phyloP scores from a whole-genome alignment of 164 flowering plant species.

The Nymphaea colorata region DNA sequence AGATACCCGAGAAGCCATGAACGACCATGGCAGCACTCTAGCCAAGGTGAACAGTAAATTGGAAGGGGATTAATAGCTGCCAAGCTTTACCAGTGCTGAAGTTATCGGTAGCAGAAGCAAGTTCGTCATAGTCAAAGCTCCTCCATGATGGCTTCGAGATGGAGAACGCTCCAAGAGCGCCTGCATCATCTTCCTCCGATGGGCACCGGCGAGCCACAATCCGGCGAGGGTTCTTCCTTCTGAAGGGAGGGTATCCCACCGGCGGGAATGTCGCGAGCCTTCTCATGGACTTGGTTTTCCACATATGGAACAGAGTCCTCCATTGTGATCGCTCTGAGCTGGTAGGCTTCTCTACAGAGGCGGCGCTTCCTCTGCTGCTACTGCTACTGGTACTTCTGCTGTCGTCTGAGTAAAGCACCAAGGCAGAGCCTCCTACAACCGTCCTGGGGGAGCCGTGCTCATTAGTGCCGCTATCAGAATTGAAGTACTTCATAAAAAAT shows the following conservation, averaged over 20 bases:
- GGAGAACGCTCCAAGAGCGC: constrained; percentile 9
- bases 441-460: constrained; percentile 39
- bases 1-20: too few relatives aligned
- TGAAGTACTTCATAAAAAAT: too few relatives aligned
- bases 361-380: background rate
- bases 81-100: constrained; percentile 48
- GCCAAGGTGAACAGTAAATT: too few relatives aligned
- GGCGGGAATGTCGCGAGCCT: constrained; percentile 40
- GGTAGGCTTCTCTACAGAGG: background rate
- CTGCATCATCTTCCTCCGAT: constrained; percentile 16
- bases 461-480: too few relatives aligned
- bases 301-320: constrained; percentile 33
- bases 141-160: constrained; percentile 57
- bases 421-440: constrained; percentile 36
- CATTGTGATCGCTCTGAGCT: constrained; percentile 25
- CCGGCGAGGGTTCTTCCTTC: constrained; percentile 30
- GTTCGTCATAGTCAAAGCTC: constrained; percentile 47
- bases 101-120: constrained; percentile 61
- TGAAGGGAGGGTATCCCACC: constrained; percentile 24
- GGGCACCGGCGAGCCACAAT: constrained; percentile 29
- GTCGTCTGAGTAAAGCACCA: constrained; percentile 31
- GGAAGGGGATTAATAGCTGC: too few relatives aligned
- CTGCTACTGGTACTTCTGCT: constrained; percentile 24
- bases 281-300: constrained; percentile 49
- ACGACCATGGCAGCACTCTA: too few relatives aligned